These are phyloP conservation scores for Saccharomycopsis javanensis DNA, from an alignment of 805 yeast genomes.

Conservation along the genomic window DNA sequence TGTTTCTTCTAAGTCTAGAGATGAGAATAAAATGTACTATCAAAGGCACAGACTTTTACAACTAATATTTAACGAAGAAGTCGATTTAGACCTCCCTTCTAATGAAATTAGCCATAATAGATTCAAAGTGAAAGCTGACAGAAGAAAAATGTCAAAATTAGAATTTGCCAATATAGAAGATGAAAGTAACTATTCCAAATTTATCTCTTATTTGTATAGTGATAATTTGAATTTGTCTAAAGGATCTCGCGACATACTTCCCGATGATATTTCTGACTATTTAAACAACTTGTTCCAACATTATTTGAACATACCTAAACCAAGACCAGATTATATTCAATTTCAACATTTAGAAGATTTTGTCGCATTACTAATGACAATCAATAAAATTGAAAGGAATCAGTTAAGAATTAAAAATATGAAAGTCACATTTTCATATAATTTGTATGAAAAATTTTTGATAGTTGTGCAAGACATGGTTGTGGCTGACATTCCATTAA, in stretches of 20 bases:
- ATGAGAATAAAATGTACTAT: background rate
- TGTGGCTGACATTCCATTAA: constrained; percentile 3
- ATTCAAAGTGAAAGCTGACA: background rate
- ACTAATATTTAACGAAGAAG: background rate
- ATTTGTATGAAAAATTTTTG: background rate
- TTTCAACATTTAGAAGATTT: constrained; percentile 15
- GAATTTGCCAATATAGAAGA: background rate
- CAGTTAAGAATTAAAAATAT: background rate
- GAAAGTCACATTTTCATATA: background rate
- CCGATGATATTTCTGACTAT: background rate
- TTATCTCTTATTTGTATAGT: constrained; percentile 2
- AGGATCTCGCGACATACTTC: background rate
- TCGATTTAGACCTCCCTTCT: background rate
- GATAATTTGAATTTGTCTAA: background rate
- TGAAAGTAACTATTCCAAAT: constrained; percentile 1
- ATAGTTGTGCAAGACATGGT: constrained; percentile 8
- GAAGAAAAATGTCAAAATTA: constrained; percentile 1
- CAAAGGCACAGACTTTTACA: background rate
- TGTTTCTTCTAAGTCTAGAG: background rate
- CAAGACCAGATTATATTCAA: constrained; percentile 13
- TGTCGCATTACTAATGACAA: constrained; percentile 7
- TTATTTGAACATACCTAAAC: constrained; percentile 12
- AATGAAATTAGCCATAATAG: background rate
- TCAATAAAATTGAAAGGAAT: background rate
- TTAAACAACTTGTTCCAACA: constrained; percentile 5